Evolutionary conservation across 495 filamentous ascomycete genomes (phyloP).

Genomic region (Tuber borchii): DNA sequence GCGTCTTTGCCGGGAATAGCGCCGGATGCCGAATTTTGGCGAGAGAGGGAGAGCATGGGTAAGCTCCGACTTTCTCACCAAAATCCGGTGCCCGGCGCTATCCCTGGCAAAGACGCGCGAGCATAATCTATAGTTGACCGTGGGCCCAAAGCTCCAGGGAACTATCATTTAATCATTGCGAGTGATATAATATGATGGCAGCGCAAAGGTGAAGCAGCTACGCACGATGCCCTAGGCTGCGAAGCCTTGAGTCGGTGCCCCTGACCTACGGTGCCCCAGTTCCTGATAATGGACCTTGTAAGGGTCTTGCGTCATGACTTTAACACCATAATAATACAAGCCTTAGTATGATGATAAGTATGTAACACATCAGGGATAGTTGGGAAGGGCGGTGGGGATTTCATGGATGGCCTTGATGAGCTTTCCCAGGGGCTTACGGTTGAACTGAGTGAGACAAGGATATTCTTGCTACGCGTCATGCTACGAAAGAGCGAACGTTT

Average conservation of each 20-base stretch:
- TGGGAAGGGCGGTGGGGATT: background rate
- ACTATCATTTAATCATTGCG: background rate
- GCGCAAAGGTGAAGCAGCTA: background rate
- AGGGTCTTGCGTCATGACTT: background rate
- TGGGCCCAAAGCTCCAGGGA: background rate
- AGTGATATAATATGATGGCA: background rate
- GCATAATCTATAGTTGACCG: background rate
- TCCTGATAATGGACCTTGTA: background rate
- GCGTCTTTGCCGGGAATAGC: too few species aligned
- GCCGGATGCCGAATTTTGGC: too few species aligned
- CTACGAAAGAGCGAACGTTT: background rate
- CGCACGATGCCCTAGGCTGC: background rate
- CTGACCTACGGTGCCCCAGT: background rate
- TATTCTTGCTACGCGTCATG: background rate
- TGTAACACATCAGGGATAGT: background rate
- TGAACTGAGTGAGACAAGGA: background rate
- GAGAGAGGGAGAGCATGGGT: too few species aligned
- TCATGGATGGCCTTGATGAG: background rate
- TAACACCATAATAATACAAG: background rate
- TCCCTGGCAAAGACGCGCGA: too few species aligned
- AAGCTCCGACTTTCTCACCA: too few species aligned
- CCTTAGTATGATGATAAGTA: too few species aligned
- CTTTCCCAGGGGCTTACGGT: background rate
- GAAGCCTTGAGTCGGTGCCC: too few species aligned
- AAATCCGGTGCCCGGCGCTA: too few species aligned